Conservation (phyloP, 2,329 filamentous ascomycete genomes). For the Blumeriella jaapii region DNA sequence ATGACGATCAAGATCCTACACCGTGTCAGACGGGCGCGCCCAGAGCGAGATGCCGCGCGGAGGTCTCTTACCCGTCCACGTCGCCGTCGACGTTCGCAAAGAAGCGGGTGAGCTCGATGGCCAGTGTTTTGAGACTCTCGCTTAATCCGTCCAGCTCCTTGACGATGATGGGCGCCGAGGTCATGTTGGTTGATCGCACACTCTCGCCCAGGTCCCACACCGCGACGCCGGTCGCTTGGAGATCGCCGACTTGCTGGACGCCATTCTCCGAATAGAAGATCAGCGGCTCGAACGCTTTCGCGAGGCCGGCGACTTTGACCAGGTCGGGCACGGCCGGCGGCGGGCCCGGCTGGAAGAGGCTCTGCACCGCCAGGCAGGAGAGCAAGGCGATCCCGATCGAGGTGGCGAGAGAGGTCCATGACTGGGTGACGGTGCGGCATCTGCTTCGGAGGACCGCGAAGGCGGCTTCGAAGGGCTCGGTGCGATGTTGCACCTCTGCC, state of each 20-base stretch:
- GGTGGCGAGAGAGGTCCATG: conserved; percentile 55
- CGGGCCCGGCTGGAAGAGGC: conserved; percentile 56
- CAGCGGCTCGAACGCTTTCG: conserved; percentile 83
- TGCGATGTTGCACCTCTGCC: conserved; percentile 79
- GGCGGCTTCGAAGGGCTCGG: conserved; percentile 68
- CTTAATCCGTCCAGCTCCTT: conserved; percentile 75
- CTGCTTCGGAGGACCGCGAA: conserved; percentile 51
- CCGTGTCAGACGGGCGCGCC: conserved; percentile 19
- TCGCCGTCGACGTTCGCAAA: conserved; percentile 90
- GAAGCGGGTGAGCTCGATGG: conserved; percentile 79
- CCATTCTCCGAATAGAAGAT: conserved; percentile 93
- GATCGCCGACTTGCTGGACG: conserved; percentile 70
- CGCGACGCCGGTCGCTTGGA: conserved; percentile 84
- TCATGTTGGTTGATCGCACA: conserved; percentile 82
- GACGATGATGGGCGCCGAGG: conserved; percentile 76
- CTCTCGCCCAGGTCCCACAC: conserved; percentile 94
- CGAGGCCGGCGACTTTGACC: conserved; percentile 80
- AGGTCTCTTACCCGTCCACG: conserved; percentile 56
- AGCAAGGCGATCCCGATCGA: conserved; percentile 52
- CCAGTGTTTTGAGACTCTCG: conserved; percentile 73
- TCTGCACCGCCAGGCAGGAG: conserved; percentile 51
- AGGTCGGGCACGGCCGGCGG: conserved; percentile 67
- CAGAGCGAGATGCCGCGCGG: conserved; percentile 1
- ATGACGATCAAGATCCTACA: conserved; percentile 77
- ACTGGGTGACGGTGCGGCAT: conserved; percentile 51